A percentile compares a stretch with the other conserved stretches of the same genome.
Conservation (phyloP, 2,329 filamentous ascomycete genomes). For the Pleochaeta shiraiana region DNA sequence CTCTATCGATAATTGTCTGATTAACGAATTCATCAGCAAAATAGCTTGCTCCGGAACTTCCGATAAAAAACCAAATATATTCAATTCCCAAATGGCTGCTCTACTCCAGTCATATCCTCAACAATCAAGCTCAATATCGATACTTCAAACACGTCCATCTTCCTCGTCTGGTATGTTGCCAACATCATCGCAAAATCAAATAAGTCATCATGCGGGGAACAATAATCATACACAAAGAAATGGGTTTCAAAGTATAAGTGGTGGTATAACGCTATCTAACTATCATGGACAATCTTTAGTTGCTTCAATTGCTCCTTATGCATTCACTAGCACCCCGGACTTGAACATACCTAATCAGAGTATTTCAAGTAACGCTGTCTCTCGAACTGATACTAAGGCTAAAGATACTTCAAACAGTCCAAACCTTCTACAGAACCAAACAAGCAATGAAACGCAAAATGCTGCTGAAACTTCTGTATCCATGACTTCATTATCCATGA, state of each 20-base stretch:
- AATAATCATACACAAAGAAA: constrained; percentile 26
- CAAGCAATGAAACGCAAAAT: too few species aligned
- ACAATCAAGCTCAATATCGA: constrained; percentile 44
- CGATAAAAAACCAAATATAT: neutral
- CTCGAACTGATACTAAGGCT: constrained; percentile 25
- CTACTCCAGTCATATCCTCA: constrained; percentile 65
- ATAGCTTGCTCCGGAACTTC: neutral
- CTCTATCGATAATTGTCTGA: neutral
- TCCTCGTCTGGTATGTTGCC: constrained; percentile 34
- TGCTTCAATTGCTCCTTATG: constrained; percentile 50
- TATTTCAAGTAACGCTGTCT: constrained; percentile 22
- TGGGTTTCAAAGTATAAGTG: constrained; percentile 29
- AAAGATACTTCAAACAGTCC: neutral
- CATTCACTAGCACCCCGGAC: constrained; percentile 49
- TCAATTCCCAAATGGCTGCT: constrained; percentile 42
- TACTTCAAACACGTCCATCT: constrained; percentile 52
- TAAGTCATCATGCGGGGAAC: constrained; percentile 20
- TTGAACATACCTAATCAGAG: constrained; percentile 26
- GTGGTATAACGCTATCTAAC: constrained; percentile 23
- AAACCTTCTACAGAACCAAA: too few species aligned
- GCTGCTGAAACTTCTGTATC: neutral
- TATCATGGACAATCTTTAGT: constrained; percentile 30
- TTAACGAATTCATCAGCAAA: too few species aligned
- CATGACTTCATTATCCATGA: neutral
- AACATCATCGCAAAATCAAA: constrained; percentile 16